Evolutionary conservation across 2,329 filamentous ascomycete species (phyloP), one percentile per base, ranked within the genome.

Genomic region (Fusarium poae): DNA sequence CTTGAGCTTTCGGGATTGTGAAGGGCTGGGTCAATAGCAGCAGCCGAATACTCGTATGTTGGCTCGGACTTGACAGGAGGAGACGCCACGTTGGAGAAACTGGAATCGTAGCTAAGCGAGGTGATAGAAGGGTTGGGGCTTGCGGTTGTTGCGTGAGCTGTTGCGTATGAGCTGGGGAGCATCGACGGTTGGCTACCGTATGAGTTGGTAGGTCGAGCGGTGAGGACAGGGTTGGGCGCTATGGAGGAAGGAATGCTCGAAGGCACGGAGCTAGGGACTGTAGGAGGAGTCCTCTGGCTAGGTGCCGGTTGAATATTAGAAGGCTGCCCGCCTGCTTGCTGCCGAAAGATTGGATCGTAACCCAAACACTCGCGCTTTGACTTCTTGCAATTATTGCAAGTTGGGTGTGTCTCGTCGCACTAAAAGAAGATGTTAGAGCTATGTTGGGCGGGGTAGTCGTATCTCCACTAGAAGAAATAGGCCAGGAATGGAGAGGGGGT

Each of bases 401-500:
- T 90, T 23, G 96, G 96, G 80, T 97, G 94, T 65, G 89, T 90
- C 85, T 99, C 96, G 87, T 98, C 96, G 82, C 96, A 99, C 96
- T 72, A 72, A 51, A 32, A 50, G 64, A 59, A 72, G 62, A 70
- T 65, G 72, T 75, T 74, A 78, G 72, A 73, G 66, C 53, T 58
- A 52, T 65, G 57, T 61, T 53, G 62, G 54, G 62, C 52, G 57
- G 62, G 69, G 57, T 61, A 51, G 54, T 56, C 46, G 48, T 65
- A 68, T 59, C 69, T 68, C 71, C 69, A 71, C 69, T 56, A 53
- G 44, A 60, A 59, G 50, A 51, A 40, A 51, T 37, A 68, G 52
- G 34, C 45, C 45, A 51, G 44, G 32, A 57, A 52, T 25, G 65
- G 39, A 46, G 50, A 32, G 50, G 66, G 49, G 54, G 30, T 62